These are phyloP conservation scores for Polytolypa hystricis DNA, from an alignment of 2,329 filamentous ascomycete species.

Conservation along the genomic window DNA sequence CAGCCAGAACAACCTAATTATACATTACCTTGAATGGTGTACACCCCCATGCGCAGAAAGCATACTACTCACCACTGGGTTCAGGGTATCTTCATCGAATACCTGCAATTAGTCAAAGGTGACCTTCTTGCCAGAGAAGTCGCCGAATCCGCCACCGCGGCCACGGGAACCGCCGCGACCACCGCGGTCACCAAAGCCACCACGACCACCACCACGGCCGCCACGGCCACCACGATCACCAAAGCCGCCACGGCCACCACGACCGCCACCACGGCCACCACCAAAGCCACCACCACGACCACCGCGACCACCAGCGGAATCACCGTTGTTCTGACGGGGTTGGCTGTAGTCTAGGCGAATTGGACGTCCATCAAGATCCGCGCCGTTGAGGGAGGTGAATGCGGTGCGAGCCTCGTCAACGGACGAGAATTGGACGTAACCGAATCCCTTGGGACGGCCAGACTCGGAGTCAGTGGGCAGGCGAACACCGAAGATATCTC, in stretches of 20 bases:
- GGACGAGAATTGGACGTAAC: constrained; percentile 74
- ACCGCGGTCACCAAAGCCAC: constrained; percentile 55
- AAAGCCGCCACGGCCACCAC: constrained; percentile 41
- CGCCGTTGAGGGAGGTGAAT: constrained; percentile 58
- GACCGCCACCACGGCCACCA: constrained; percentile 42
- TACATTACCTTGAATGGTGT: no score
- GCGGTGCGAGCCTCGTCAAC: constrained; percentile 73
- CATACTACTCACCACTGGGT: no score
- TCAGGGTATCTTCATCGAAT: no score
- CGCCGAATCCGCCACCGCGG: constrained; percentile 45
- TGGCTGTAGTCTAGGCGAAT: constrained; percentile 75
- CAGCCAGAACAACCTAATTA: no score
- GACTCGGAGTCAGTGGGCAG: constrained; percentile 80
- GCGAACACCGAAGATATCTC: constrained; percentile 64
- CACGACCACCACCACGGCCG: constrained; percentile 37
- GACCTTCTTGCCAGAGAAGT: constrained; percentile 71
- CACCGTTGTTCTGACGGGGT: constrained; percentile 49
- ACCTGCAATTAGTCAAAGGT: constrained; percentile 53
- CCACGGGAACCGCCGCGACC: constrained; percentile 42
- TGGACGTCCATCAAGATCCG: constrained; percentile 58
- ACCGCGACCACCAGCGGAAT: constrained; percentile 33
- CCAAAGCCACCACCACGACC: constrained; percentile 39
- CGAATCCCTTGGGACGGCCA: constrained; percentile 81
- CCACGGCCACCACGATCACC: constrained; percentile 37
- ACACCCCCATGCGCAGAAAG: no score